Evolutionary conservation across 495 filamentous ascomycete species (phyloP).

Genomic region (Bryoglossum gracile): DNA sequence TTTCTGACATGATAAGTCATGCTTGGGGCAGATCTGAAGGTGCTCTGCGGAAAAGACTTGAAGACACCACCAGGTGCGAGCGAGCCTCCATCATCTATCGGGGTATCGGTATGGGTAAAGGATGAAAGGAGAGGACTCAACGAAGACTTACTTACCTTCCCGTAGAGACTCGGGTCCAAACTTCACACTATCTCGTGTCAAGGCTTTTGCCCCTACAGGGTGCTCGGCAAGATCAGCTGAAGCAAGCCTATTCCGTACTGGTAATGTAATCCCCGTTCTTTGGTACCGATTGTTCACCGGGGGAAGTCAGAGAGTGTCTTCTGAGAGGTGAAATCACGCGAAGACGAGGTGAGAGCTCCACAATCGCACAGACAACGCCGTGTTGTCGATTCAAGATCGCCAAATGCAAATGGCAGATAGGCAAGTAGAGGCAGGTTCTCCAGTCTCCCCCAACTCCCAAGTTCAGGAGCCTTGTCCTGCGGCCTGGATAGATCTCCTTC

Average conservation of each 20-base stretch:
- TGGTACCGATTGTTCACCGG: constrained; percentile 1
- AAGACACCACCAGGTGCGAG: constrained; percentile 7
- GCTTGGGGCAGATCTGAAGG: constrained; percentile 8
- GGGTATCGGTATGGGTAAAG: constrained; percentile 35
- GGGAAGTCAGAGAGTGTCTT: neutral
- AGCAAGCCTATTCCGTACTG: constrained; percentile 7
- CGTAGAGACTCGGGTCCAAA: neutral
- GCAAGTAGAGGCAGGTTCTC: neutral
- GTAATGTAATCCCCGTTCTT: constrained; percentile 6
- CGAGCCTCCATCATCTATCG: constrained; percentile 28
- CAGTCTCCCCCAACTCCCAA: neutral
- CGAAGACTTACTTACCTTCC: no score
- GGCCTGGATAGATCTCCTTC: neutral
- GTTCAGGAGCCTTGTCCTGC: neutral
- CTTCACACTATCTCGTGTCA: constrained; percentile 9
- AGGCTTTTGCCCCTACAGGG: constrained; percentile 1
- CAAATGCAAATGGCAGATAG: neutral
- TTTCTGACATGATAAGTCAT: constrained; percentile 22
- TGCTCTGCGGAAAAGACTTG: neutral
- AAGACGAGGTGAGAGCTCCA: neutral
- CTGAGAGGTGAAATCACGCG: neutral
- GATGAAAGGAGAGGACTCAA: neutral
- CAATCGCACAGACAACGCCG: neutral
- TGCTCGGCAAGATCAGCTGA: constrained; percentile 4
- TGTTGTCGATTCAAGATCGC: neutral